Conservation (phyloP, 331 rosid genomes). For the Acacia concinna region DNA sequence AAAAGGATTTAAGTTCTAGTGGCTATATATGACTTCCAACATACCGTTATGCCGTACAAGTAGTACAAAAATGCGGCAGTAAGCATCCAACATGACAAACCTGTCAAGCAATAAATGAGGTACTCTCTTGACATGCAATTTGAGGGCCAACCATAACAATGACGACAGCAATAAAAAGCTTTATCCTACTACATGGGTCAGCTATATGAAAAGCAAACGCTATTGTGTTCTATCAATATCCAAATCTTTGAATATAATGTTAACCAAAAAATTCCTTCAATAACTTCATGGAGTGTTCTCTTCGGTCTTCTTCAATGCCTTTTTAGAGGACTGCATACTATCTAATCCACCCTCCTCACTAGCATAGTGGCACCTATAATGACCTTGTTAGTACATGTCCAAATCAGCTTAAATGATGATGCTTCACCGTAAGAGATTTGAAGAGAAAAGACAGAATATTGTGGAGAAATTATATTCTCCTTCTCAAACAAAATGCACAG, state of each 20-base stretch:
- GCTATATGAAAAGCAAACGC: background rate
- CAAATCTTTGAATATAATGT: background rate
- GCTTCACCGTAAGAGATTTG: background rate
- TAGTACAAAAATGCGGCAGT: background rate
- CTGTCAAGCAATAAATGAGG: background rate
- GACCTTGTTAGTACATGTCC: background rate
- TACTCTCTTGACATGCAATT: background rate
- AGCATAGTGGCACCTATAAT: background rate
- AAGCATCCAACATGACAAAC: background rate
- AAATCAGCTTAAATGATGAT: background rate
- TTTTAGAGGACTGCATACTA: background rate
- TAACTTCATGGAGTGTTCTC: background rate
- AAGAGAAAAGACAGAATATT: background rate
- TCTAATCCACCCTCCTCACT: background rate
- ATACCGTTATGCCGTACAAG: background rate
- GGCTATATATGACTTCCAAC: background rate
- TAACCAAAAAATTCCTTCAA: too few species aligned
- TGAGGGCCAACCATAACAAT: slow-evolving; percentile 2
- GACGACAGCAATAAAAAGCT: too few species aligned
- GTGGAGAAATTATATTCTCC: background rate
- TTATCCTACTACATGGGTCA: too few species aligned
- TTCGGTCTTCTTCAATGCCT: background rate
- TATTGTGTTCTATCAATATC: background rate
- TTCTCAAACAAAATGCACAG: background rate
- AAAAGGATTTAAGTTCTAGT: background rate